These are phyloP conservation scores for Naumovozyma baii DNA, from an alignment of 805 yeast species.

Conservation along the genomic window DNA sequence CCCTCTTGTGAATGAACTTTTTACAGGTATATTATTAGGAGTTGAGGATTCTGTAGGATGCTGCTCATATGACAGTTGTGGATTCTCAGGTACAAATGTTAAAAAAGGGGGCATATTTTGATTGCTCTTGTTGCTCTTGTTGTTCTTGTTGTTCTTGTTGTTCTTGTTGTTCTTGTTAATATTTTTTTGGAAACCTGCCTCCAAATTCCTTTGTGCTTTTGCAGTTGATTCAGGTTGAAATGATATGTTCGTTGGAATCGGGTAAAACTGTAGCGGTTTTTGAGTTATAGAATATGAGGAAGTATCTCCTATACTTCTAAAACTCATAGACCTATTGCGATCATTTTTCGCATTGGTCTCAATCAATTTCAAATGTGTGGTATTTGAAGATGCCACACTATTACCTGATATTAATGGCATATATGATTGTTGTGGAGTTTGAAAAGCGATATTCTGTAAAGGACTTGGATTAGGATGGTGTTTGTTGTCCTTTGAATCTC, in stretches of 20 bases:
- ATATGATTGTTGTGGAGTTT: slow-evolving; percentile 26
- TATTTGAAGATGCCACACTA: background rate
- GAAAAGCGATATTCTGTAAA: slow-evolving; percentile 25
- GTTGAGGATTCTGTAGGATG: background rate
- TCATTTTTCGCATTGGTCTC: background rate
- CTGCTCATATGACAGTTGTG: slow-evolving; percentile 1
- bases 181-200: background rate
- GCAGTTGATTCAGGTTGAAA: background rate
- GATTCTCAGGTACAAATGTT: slow-evolving; percentile 11
- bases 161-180: slow-evolving; percentile 4
- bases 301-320: slow-evolving; percentile 3
- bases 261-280: slow-evolving; percentile 27
- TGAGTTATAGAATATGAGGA: slow-evolving; percentile 25
- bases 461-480: slow-evolving; percentile 26
- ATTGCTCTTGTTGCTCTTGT: slow-evolving; percentile 29
- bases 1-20: background rate
- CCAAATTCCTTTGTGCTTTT: background rate
- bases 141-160: slow-evolving; percentile 18
- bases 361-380: slow-evolving; percentile 1
- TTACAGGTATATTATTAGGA: background rate
- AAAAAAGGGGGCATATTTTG: slow-evolving; percentile 6
- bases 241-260: slow-evolving; percentile 18
- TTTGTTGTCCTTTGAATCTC: slow-evolving; percentile 7
- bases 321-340: background rate
- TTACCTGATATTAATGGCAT: slow-evolving; percentile 1